A percentile compares a stretch with the other conserved stretches of the same genome.
phyloP scores from a whole-genome alignment of 345 rosid species.

The Eucalyptus tenuipes region DNA sequence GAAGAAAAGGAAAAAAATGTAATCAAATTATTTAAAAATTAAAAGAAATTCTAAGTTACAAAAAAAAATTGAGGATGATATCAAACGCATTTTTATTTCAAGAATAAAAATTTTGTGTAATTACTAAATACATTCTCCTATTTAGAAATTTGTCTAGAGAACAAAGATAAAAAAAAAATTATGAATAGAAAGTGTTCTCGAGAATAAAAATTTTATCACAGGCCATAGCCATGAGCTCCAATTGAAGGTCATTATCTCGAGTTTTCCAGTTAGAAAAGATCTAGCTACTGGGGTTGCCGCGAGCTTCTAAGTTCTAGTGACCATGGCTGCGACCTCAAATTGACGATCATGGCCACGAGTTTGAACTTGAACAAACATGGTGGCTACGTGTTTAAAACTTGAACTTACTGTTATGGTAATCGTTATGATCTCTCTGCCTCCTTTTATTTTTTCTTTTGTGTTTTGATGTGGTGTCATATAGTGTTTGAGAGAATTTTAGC shows the following conservation, averaged over 20 bases:
- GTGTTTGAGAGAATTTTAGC: not conserved
- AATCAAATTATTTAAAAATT: too few species aligned
- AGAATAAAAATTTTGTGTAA: too few species aligned
- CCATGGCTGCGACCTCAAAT: not conserved
- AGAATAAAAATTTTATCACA: fast-evolving
- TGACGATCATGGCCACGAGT: not conserved
- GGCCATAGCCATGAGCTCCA: not conserved
- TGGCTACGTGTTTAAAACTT: not conserved
- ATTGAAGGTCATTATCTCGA: not conserved
- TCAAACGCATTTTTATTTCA: fast-evolving
- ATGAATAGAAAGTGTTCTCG: fast-evolving
- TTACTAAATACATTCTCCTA: too few species aligned
- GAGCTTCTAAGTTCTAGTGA: not conserved
- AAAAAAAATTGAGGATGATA: fast-evolving
- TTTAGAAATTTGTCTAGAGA: too few species aligned
- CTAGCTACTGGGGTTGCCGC: not conserved
- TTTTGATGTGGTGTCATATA: not conserved
- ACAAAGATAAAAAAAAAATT: too few species aligned
- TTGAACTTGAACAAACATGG: not conserved
- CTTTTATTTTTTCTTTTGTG: not conserved
- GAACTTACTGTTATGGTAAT: not conserved
- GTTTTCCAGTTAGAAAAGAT: not conserved
- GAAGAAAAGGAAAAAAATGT: too few species aligned
- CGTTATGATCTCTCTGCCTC: not conserved
- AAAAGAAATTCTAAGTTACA: too few species aligned